phyloP scores from a whole-genome alignment of 2,329 filamentous ascomycete species.

The Aspergillus jensenii region DNA sequence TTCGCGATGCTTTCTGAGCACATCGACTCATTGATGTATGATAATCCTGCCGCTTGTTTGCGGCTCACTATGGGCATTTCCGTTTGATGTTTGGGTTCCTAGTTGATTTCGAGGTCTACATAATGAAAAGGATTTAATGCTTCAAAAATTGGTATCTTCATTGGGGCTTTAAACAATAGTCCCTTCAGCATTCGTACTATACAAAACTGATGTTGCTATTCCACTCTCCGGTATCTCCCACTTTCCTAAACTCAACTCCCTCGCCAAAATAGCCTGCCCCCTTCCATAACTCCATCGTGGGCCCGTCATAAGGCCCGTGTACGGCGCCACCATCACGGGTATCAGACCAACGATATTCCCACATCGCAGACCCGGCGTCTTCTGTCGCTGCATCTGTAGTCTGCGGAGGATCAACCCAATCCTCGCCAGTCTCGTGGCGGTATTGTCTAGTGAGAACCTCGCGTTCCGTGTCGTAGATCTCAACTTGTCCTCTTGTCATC shows the following conservation, averaged over 20 bases:
- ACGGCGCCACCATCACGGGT: slow-evolving; percentile 74
- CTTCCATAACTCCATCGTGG: slow-evolving; percentile 88
- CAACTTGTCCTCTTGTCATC: slow-evolving; percentile 75
- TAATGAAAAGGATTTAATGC: slow-evolving; percentile 22
- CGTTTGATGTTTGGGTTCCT: slow-evolving; percentile 19
- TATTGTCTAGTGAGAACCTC: slow-evolving; percentile 83
- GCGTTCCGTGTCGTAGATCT: slow-evolving; percentile 89
- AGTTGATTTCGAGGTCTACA: slow-evolving; percentile 24
- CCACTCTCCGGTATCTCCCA: slow-evolving; percentile 58
- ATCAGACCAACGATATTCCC: slow-evolving; percentile 94
- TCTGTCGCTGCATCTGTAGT: slow-evolving; percentile 26
- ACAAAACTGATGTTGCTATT: slow-evolving; percentile 52
- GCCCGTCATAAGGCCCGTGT: slow-evolving; percentile 83
- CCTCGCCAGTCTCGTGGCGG: slow-evolving; percentile 78
- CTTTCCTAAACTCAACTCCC: slow-evolving; percentile 72
- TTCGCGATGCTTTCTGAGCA: slow-evolving; percentile 22
- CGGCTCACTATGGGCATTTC: slow-evolving; percentile 23
- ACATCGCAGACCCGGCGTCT: slow-evolving; percentile 53
- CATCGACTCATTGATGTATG: slow-evolving; percentile 39
- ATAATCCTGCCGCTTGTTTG: slow-evolving; percentile 39
- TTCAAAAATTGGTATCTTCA: slow-evolving; percentile 7
- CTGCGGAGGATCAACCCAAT: slow-evolving; percentile 64
- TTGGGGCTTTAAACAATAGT: slow-evolving; percentile 12
- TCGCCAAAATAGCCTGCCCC: slow-evolving; percentile 90
- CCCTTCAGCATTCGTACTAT: slow-evolving; percentile 32